Evolutionary conservation across 805 yeast species (phyloP).

Genomic region (Tetrapisispora nanseiensis): DNA sequence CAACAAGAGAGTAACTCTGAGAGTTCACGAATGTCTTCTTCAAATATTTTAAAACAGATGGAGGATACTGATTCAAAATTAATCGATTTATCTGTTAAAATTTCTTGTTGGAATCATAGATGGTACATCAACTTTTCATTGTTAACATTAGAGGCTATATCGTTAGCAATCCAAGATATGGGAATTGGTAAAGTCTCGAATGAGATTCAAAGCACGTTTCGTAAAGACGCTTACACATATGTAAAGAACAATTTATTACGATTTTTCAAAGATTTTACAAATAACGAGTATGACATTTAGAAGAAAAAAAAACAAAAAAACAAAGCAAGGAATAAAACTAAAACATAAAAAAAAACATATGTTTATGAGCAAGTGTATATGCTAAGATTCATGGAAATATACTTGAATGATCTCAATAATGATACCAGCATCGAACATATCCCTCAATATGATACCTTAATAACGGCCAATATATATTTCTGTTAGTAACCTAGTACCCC

Average conservation of each 20-base stretch:
- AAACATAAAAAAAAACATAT: too few species aligned
- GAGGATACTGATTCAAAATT: constrained; percentile 38
- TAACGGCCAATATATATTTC: too few species aligned
- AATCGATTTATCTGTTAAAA: constrained; percentile 56
- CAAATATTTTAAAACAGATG: constrained; percentile 26
- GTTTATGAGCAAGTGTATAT: too few species aligned
- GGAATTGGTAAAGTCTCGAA: constrained; percentile 68
- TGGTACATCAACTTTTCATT: constrained; percentile 94
- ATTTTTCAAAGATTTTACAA: constrained; percentile 16
- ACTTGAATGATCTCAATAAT: too few species aligned
- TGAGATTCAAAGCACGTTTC: constrained; percentile 55
- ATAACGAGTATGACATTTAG: constrained; percentile 13
- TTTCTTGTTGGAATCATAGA: constrained; percentile 87
- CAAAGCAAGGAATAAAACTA: too few species aligned
- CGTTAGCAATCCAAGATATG: constrained; percentile 55
- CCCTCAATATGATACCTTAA: too few species aligned
- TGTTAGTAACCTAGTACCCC: too few species aligned
- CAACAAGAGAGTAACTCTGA: constrained; percentile 9
- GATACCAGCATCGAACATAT: too few species aligned
- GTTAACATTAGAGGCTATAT: constrained; percentile 41
- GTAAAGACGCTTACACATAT: constrained; percentile 28
- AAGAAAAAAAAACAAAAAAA: background rate
- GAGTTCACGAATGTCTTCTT: constrained; percentile 16
- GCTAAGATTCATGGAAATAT: too few species aligned
- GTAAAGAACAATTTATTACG: constrained; percentile 16